A percentile compares a stretch with the other conserved stretches of the same genome.
Evolutionary conservation across 2,329 filamentous ascomycete genomes (phyloP).

Genomic region (Fusarium sarcochroum): DNA sequence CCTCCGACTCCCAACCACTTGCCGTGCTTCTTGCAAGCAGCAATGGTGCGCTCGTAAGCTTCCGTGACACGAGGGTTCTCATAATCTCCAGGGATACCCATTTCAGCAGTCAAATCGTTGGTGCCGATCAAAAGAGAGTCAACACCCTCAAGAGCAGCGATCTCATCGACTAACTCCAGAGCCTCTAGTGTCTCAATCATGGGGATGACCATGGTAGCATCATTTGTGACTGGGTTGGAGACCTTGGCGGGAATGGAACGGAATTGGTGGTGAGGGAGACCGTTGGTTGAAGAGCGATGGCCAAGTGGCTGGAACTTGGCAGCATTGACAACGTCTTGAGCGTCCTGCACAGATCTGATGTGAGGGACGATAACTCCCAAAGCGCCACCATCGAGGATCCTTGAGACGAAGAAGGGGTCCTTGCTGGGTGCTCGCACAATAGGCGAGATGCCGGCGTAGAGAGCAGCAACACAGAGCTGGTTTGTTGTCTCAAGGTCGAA

Average conservation of each 20-base stretch:
- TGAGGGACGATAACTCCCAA: slow-evolving; percentile 48
- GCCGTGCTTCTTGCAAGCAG: slow-evolving; percentile 55
- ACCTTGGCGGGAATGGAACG: slow-evolving; percentile 41
- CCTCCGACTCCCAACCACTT: slow-evolving; percentile 59
- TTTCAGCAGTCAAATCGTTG: slow-evolving; percentile 60
- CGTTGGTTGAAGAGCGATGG: slow-evolving; percentile 43
- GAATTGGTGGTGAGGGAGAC: slow-evolving; percentile 41
- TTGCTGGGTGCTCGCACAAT: slow-evolving; percentile 47
- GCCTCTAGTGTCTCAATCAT: slow-evolving; percentile 51
- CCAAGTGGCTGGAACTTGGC: slow-evolving; percentile 48
- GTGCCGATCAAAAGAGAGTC: slow-evolving; percentile 60
- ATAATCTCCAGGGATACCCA: slow-evolving; percentile 53
- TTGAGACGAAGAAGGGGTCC: slow-evolving; percentile 47
- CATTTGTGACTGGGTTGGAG: slow-evolving; percentile 40
- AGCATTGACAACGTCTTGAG: slow-evolving; percentile 45
- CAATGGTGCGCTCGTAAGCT: slow-evolving; percentile 52
- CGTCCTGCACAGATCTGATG: slow-evolving; percentile 45
- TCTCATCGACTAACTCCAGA: slow-evolving; percentile 49
- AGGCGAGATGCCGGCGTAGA: slow-evolving; percentile 49
- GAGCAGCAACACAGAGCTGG: slow-evolving; percentile 50
- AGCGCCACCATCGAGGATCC: slow-evolving; percentile 46
- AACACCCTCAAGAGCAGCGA: slow-evolving; percentile 56
- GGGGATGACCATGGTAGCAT: slow-evolving; percentile 46
- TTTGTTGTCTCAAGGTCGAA: slow-evolving; percentile 53
- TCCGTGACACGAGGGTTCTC: slow-evolving; percentile 42